Evolutionary conservation across 441 rosid species (phyloP).

Genomic region (Sinapis alba): DNA sequence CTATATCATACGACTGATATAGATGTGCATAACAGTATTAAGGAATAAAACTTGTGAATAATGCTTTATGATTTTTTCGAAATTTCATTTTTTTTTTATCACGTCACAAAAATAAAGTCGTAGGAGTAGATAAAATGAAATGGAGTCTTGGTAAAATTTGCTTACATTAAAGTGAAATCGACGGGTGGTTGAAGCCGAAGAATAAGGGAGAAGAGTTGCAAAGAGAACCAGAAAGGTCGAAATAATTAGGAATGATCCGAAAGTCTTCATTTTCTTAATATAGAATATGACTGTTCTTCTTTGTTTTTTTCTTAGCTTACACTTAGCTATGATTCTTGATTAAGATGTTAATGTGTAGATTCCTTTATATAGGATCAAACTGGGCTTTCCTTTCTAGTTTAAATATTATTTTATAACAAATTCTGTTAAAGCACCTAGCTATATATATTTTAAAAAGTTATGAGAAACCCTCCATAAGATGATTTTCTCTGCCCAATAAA

Average conservation of each 20-base stretch:
- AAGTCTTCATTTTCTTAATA: slow-evolving; percentile 19
- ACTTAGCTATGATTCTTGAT: slow-evolving; percentile 19
- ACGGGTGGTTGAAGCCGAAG: slow-evolving; percentile 42
- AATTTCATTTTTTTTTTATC: neutral
- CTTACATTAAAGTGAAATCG: slow-evolving; percentile 57
- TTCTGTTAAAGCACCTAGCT: slow-evolving; percentile 6
- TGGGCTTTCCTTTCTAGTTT: slow-evolving; percentile 7
- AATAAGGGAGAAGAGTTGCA: slow-evolving; percentile 26
- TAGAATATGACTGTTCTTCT: neutral
- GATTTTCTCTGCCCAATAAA: neutral
- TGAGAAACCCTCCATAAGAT: neutral
- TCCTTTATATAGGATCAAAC: slow-evolving; percentile 34
- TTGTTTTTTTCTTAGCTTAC: neutral
- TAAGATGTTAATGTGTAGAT: slow-evolving; percentile 1
- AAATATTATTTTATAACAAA: slow-evolving; percentile 7
- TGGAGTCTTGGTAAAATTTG: neutral
- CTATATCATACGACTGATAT: neutral
- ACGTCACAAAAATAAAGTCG: neutral
- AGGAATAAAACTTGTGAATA: neutral
- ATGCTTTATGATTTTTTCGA: neutral
- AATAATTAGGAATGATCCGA: slow-evolving; percentile 4
- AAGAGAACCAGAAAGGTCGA: slow-evolving; percentile 31
- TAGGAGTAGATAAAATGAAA: neutral
- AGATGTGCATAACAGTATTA: neutral
- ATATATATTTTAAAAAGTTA: neutral